Base-by-base conservation (phyloP, 2,329 filamentous ascomycete genomes). In the Colletotrichum sp. region DNA sequence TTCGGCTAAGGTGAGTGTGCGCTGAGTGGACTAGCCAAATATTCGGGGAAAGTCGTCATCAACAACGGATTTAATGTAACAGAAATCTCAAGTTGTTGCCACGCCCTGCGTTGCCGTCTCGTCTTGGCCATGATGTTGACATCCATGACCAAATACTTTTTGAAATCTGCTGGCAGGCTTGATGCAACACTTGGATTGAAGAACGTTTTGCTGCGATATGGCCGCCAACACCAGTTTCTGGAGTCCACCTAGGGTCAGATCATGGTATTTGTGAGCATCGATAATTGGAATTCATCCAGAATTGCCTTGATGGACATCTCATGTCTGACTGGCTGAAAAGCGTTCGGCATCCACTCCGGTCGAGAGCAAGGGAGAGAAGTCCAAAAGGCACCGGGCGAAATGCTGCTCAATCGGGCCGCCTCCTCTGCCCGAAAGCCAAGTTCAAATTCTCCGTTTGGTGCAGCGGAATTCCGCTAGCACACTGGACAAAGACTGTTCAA, bases 141-240 rank as follows among this genome's bases (percentile, higher is more conserved):
- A 51, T n/a, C 9, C 38, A 43, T 4, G 43, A 5, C 6, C 6
- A 51, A 21, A 21, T 12, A 6, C n/a, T 51, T 47, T n/a, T 51
- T 13, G 9, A 21, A 8, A 11, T 8, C 43, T 21, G 43, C 12
- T 8, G n/a, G n/a, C 3, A n/a, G n/a, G 0, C n/a, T 3, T 3
- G 11, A 21, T 13, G 43, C 43, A 51, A 21, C n/a, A 47, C 43
- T 21, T 5, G 18, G 18, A 47, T 2, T 3, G 2, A 6, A 13
- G n/a, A n/a, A 47, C n/a, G 11, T 11, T 8, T 21, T 51, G 43
- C 43, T 6, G 21, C 21, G n/a, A 51, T 21, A 51, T 51, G n/a
- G n/a, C 43, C 43, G n/a, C 13, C 43, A 21, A 51, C 11, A 21
- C n/a, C 43, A 51, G 21, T 51, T 51, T 51, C n/a, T 8, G 11